Conservation (phyloP, 345 rosid genomes). For the Gossypium raimondii region DNA sequence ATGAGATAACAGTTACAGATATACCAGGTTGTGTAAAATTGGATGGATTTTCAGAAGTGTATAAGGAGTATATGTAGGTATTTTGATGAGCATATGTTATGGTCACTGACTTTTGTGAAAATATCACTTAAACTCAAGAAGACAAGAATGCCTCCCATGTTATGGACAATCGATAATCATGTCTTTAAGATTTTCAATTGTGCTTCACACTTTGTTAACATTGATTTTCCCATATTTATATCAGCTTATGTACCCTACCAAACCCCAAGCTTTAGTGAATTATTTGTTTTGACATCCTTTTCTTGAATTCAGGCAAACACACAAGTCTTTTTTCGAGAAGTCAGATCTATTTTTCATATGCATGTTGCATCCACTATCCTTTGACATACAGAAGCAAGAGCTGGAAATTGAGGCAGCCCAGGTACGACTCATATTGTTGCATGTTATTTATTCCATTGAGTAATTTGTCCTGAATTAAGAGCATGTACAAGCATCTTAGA, state of each 20-base stretch:
- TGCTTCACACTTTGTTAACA: constrained; percentile 5
- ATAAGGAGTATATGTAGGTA: neutral
- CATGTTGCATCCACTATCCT: constrained; percentile 60
- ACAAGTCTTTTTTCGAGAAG: constrained; percentile 55
- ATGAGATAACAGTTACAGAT: neutral
- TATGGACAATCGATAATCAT: neutral
- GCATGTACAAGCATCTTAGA: neutral
- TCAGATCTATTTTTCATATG: constrained; percentile 73
- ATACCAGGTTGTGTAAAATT: neutral
- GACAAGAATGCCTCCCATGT: neutral
- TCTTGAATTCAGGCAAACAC: constrained; percentile 49
- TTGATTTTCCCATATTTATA: neutral
- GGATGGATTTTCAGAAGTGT: neutral
- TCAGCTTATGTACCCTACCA: neutral
- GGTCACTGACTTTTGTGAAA: neutral
- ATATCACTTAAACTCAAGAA: neutral
- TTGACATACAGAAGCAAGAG: constrained; percentile 64
- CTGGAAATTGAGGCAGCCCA: constrained; percentile 77
- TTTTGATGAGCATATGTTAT: neutral
- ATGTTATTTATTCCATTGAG: neutral
- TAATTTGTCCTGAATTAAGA: neutral
- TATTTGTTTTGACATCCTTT: constrained; percentile 7
- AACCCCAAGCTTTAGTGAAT: neutral
- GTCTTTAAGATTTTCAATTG: neutral
- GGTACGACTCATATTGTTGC: constrained; percentile 31